Conservation (phyloP, 139 green algal species). For the Tetratostichococcus sp. region DNA sequence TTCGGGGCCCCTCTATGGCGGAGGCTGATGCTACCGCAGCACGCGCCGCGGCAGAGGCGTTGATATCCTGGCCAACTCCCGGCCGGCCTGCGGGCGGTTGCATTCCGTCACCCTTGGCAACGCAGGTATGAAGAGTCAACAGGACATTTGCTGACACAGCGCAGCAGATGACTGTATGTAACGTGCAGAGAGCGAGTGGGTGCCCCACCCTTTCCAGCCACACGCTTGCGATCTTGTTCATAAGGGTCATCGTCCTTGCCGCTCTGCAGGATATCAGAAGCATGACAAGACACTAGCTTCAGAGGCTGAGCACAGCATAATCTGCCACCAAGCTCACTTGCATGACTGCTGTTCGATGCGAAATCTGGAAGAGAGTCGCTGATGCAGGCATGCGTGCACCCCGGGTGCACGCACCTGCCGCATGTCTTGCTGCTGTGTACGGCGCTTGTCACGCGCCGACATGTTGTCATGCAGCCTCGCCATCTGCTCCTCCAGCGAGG, state of each 20-base stretch:
- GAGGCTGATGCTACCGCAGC: background rate
- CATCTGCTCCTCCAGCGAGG: background rate
- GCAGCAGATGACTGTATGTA: too few species aligned
- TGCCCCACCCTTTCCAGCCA: background rate
- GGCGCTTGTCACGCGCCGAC: background rate
- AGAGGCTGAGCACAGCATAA: background rate
- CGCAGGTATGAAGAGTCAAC: too few species aligned
- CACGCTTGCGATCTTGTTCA: background rate
- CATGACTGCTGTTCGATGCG: too few species aligned
- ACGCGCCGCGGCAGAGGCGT: background rate
- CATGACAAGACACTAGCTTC: background rate
- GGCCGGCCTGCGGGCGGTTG: background rate
- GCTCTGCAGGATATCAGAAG: background rate
- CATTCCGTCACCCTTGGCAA: too few species aligned
- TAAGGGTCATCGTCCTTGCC: background rate
- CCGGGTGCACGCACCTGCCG: background rate
- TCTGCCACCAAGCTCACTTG: background rate
- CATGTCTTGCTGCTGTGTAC: background rate
- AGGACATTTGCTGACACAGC: too few species aligned
- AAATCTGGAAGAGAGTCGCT: too few species aligned
- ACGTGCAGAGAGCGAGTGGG: too few species aligned
- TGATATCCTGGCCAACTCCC: background rate
- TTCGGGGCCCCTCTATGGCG: background rate
- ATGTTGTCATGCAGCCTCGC: background rate
- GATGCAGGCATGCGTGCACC: background rate